A percentile compares a stretch with the other conserved stretches of the same genome.
Evolutionary conservation across 352 stramenopile genomes (phyloP).

Genomic region (Phytophthora fragariae): DNA sequence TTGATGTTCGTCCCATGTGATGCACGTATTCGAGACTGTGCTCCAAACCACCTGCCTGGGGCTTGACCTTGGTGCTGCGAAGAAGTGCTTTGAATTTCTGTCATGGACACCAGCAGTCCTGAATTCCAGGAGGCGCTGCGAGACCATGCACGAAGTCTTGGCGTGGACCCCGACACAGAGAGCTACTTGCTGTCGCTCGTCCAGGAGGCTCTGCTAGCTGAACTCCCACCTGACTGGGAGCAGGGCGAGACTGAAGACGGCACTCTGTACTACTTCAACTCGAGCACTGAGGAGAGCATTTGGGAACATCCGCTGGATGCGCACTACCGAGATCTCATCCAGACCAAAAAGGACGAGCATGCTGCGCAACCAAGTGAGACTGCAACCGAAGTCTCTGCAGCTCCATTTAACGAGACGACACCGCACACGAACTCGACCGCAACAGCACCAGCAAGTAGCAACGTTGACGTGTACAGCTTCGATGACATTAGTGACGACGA

Average conservation of each 20-base stretch:
- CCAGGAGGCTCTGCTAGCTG: constrained; percentile 62
- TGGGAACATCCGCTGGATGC: constrained; percentile 71
- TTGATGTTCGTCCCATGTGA: too few relatives aligned
- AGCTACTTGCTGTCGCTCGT: constrained; percentile 56
- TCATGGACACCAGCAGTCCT: constrained; percentile 51
- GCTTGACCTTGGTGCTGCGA: not conserved
- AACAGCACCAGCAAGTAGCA: constrained; percentile 18
- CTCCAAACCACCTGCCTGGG: too few relatives aligned
- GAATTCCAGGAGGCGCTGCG: constrained; percentile 69
- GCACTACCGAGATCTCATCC: constrained; percentile 65
- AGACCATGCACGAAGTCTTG: constrained; percentile 65
- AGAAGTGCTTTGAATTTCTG: constrained; percentile 5
- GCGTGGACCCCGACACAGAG: constrained; percentile 62
- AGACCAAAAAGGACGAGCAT: constrained; percentile 48
- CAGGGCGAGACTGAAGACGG: constrained; percentile 72
- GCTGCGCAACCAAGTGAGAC: constrained; percentile 20
- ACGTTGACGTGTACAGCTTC: constrained; percentile 60
- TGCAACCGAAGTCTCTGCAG: not conserved
- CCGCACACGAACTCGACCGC: not conserved
- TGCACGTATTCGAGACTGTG: too few relatives aligned
- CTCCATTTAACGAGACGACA: constrained; percentile 1
- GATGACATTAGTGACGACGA: constrained; percentile 55
- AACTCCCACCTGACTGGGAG: constrained; percentile 62
- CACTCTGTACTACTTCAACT: constrained; percentile 77
- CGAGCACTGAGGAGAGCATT: constrained; percentile 63